phyloP scores from a whole-genome alignment of 805 yeast species.

The Saturnispora galanensis region DNA sequence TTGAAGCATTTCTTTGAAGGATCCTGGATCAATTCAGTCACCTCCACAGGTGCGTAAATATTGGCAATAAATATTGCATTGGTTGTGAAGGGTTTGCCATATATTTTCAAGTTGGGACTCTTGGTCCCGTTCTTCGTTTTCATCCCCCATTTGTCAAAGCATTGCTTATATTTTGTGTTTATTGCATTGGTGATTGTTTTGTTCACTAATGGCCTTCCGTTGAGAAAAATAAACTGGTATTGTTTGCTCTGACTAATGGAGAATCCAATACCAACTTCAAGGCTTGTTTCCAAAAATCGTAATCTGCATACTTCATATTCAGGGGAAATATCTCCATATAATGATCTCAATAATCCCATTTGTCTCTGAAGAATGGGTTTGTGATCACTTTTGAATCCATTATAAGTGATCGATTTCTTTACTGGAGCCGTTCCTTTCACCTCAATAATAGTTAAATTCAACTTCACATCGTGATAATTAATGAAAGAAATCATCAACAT shows the following conservation, averaged over 20 bases:
- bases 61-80: conserved; percentile 33
- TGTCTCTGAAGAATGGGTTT: conserved; percentile 2
- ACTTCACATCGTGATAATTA: conserved; percentile 18
- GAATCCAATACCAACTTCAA: conserved; percentile 33
- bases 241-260: conserved; percentile 26
- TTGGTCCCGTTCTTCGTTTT: conserved; percentile 1
- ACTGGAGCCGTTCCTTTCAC: background rate
- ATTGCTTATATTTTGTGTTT: conserved; percentile 19
- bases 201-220: conserved; percentile 29
- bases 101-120: conserved; percentile 12
- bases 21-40: conserved; percentile 33
- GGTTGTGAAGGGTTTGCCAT: conserved; percentile 25
- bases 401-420: background rate
- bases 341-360: conserved; percentile 16
- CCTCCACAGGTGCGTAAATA: conserved; percentile 13
- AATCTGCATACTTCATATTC: conserved; percentile 24
- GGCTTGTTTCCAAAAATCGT: conserved; percentile 17
- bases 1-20: conserved; percentile 27
- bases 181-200: conserved; percentile 14
- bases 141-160: conserved; percentile 12
- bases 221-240: conserved; percentile 38
- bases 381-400: background rate
- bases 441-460: background rate
- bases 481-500: conserved; percentile 24
- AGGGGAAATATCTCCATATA: conserved; percentile 25